These are phyloP conservation scores for Amanita muscaria DNA, from an alignment of 768 basidiomycete species.

Conservation along the genomic window DNA sequence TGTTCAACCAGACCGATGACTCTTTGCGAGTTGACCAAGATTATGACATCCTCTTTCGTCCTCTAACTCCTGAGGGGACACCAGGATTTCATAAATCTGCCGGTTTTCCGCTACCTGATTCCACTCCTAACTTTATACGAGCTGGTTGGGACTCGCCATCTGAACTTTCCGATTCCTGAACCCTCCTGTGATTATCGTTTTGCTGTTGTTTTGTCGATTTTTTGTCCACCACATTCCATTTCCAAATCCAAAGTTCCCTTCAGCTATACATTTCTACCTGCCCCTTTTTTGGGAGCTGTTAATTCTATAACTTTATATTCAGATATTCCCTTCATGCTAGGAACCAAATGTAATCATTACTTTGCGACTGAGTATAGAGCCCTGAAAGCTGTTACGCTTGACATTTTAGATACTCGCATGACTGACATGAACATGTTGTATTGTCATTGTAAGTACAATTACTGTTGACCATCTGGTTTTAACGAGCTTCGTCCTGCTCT, in stretches of 20 bases:
- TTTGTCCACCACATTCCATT: neutral
- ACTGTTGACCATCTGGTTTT: conserved; percentile 65
- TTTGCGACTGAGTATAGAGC: too few species aligned
- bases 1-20: neutral
- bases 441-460: too few species aligned
- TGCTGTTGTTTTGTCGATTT: conserved; percentile 4
- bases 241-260: too few species aligned
- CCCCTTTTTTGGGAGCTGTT: neutral
- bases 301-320: conserved; percentile 8
- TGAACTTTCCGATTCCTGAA: conserved; percentile 26
- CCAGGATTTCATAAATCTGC: conserved; percentile 22
- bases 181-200: conserved; percentile 3
- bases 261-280: too few species aligned
- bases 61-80: conserved; percentile 5
- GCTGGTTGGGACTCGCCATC: conserved; percentile 53
- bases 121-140: conserved; percentile 42
- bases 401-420: too few species aligned
- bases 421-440: too few species aligned
- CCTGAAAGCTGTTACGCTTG: too few species aligned
- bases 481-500: conserved; percentile 82
- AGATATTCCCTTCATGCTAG: neutral
- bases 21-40: neutral
- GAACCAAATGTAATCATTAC: conserved; percentile 7
- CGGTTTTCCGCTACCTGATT: conserved; percentile 30
- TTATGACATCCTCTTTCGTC: conserved; percentile 12